phyloP scores from a whole-genome alignment of 441 rosid genomes.

The Aquilaria agallochum region DNA sequence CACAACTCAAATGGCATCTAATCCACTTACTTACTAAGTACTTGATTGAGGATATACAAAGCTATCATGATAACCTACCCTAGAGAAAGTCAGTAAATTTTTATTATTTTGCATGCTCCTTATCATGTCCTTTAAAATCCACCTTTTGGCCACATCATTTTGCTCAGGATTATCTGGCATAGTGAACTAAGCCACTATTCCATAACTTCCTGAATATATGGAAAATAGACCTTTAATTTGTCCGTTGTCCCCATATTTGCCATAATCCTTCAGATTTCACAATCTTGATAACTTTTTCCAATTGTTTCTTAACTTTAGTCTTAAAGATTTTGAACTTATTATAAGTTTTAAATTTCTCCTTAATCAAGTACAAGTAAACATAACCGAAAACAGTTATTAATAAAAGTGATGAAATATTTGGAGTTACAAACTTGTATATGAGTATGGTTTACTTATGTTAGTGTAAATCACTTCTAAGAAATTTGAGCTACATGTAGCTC shows the following conservation, averaged over 20 bases:
- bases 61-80: neutral
- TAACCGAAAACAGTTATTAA: neutral
- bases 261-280: neutral
- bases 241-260: neutral
- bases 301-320: neutral
- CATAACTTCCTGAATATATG: neutral
- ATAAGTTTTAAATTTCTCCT: neutral
- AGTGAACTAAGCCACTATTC: conserved; percentile 1
- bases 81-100: neutral
- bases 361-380: neutral
- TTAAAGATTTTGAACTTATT: neutral
- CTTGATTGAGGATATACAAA: neutral
- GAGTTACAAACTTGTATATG: neutral
- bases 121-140: neutral
- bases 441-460: no score
- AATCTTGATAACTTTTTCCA: neutral
- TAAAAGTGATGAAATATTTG: neutral
- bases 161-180: neutral
- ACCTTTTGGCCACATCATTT: neutral
- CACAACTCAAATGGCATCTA: neutral
- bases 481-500: neutral
- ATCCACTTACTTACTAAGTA: neutral
- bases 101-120: neutral
- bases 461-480: neutral
- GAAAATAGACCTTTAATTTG: neutral